Percentiles rank a stretch among this genome's conserved stretches.
Evolutionary conservation across 148 eudicot species (phyloP).

Genomic region (Arbutus unedo): DNA sequence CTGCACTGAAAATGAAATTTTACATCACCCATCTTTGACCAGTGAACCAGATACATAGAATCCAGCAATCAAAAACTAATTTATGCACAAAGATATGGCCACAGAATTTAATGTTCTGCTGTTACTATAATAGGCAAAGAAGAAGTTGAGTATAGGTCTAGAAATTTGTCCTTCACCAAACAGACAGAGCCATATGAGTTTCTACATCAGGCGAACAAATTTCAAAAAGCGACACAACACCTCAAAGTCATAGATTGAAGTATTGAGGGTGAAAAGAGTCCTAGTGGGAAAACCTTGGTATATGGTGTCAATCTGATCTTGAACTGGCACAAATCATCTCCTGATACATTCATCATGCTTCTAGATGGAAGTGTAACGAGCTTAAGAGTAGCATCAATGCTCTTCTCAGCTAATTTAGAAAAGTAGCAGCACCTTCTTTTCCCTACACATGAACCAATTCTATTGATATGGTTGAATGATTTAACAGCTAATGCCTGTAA

Average conservation of each 20-base stretch:
- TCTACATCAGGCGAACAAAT: not conserved
- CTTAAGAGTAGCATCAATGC: conserved; percentile 32
- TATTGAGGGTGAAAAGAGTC: not conserved
- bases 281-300: conserved; percentile 50
- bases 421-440: conserved; percentile 52
- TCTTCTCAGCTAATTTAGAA: conserved; percentile 46
- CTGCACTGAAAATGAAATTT: conserved; percentile 39
- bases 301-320: conserved; percentile 67
- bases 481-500: not conserved
- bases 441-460: conserved; percentile 34
- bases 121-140: not conserved
- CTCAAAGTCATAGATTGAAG: conserved; percentile 4
- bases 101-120: not conserved
- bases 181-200: not conserved
- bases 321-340: conserved; percentile 22
- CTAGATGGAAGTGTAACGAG: conserved; percentile 23
- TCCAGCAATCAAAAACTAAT: not conserved
- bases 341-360: conserved; percentile 18
- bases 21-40: not conserved
- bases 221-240: not conserved
- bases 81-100: not conserved
- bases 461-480: not conserved
- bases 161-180: not conserved
- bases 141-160: not conserved
- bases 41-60: not conserved